phyloP scores from a whole-genome alignment of 176 grass and related monocot species.

The Juncus effusus region DNA sequence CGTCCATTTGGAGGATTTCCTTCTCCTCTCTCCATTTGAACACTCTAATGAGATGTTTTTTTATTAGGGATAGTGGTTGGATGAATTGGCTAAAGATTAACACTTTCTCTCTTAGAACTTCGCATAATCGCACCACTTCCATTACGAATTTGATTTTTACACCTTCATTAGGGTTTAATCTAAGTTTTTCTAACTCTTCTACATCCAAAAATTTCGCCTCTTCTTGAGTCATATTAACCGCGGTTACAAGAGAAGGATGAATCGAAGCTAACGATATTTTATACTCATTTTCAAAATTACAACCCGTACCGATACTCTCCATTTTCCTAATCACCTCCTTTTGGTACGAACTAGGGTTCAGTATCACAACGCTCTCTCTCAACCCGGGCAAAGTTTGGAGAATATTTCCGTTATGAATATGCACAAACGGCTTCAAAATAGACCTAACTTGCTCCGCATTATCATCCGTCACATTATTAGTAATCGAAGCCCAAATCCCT shows the following conservation, averaged over 20 bases:
- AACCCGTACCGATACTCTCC: slow-evolving; percentile 62
- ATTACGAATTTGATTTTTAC: slow-evolving; percentile 89
- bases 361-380: slow-evolving; percentile 59
- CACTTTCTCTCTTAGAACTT: slow-evolving; percentile 69
- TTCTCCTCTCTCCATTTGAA: slow-evolving; percentile 81
- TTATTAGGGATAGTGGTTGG: slow-evolving; percentile 67
- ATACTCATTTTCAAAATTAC: slow-evolving; percentile 74
- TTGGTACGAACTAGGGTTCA: slow-evolving; percentile 54
- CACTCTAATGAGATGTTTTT: slow-evolving; percentile 51
- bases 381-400: slow-evolving; percentile 77
- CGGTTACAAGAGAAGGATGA: slow-evolving; percentile 70
- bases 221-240: slow-evolving; percentile 63
- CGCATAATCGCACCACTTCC: slow-evolving; percentile 72
- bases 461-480: slow-evolving; percentile 70
- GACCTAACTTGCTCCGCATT: slow-evolving; percentile 81
- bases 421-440: slow-evolving; percentile 86
- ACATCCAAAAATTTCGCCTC: slow-evolving; percentile 57
- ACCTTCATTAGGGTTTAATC: slow-evolving; percentile 60
- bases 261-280: slow-evolving; percentile 63
- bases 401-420: slow-evolving; percentile 86
- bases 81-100: slow-evolving; percentile 93
- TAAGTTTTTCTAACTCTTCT: slow-evolving; percentile 44
- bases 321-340: slow-evolving; percentile 75
- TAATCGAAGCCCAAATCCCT: slow-evolving; percentile 78
- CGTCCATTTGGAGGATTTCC: slow-evolving; percentile 79